These are phyloP conservation scores for Yamadazyma philogaea DNA, from an alignment of 805 yeast species.

Conservation along the genomic window DNA sequence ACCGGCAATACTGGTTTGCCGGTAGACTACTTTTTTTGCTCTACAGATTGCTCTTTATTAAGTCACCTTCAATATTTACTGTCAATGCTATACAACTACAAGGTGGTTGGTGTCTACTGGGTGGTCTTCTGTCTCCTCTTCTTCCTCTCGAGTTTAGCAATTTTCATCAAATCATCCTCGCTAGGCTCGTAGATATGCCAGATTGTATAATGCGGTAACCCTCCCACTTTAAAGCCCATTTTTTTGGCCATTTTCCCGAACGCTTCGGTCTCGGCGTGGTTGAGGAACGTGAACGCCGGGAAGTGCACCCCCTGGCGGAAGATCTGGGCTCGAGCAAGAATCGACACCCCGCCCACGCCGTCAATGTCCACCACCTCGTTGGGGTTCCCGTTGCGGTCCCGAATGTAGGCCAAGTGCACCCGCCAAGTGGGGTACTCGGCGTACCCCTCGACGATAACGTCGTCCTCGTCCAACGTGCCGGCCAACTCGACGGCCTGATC, in stretches of 20 bases:
- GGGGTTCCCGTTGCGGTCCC: conserved; percentile 59
- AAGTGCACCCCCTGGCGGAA: conserved; percentile 79
- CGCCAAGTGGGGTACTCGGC: conserved; percentile 86
- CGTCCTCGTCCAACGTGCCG: conserved; percentile 64
- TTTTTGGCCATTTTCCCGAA: conserved; percentile 76
- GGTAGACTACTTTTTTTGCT: no score
- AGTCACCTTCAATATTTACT: no score
- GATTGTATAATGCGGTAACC: conserved; percentile 82
- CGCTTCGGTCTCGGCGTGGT: conserved; percentile 87
- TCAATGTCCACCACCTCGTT: conserved; percentile 68
- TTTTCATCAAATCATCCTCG: conserved; percentile 73
- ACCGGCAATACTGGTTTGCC: no score
- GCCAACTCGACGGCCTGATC: conserved; percentile 72
- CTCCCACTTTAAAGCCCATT: conserved; percentile 82
- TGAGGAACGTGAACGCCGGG: conserved; percentile 79
- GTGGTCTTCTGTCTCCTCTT: conserved; percentile 49
- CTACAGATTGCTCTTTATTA: no score
- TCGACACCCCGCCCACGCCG: conserved; percentile 87
- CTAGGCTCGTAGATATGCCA: conserved; percentile 93
- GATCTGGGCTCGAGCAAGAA: conserved; percentile 67
- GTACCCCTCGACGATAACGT: conserved; percentile 85
- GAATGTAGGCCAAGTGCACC: conserved; percentile 71
- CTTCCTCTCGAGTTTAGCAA: conserved; percentile 65
- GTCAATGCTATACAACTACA: no score
- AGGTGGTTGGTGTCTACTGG: no score